A percentile compares a stretch with the other conserved stretches of the same genome.
These are phyloP conservation scores for Leccinum subfulvum DNA, from an alignment of 1,284 basidiomycete genomes.

Conservation along the genomic window DNA sequence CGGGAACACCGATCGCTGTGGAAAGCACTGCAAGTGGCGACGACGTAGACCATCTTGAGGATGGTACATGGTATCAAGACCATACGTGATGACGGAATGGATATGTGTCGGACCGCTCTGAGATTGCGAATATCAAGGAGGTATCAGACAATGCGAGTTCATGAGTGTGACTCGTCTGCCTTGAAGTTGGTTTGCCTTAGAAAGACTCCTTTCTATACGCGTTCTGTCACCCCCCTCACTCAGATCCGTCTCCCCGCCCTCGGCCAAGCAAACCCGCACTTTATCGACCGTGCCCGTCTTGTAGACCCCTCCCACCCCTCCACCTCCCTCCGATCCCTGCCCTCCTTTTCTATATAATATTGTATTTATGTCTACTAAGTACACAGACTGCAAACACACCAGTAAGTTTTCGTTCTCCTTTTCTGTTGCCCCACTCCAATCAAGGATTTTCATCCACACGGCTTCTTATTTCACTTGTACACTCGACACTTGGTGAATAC, in stretches of 20 bases:
- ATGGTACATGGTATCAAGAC: not conserved
- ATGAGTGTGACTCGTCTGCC: too few relatives aligned
- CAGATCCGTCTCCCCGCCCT: constrained; percentile 13
- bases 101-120: not conserved
- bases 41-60: not conserved
- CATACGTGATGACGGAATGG: not conserved
- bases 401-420: too few relatives aligned
- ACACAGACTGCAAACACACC: too few relatives aligned
- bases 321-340: constrained; percentile 12
- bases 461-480: too few relatives aligned
- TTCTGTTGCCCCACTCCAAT: too few relatives aligned
- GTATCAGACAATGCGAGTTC: not conserved
- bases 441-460: too few relatives aligned
- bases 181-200: too few relatives aligned
- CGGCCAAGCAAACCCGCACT: constrained; percentile 16
- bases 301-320: constrained; percentile 27
- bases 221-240: not conserved
- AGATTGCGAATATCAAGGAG: not conserved
- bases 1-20: not conserved
- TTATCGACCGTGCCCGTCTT: constrained; percentile 11
- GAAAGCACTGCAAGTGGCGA: not conserved
- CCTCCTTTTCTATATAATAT: constrained; percentile 16
- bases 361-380: too few relatives aligned
- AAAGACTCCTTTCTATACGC: too few relatives aligned
- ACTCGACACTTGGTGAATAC: too few relatives aligned